These are phyloP conservation scores for Rhizopogon sp. DNA, from an alignment of 768 basidiomycete genomes.

Conservation along the genomic window DNA sequence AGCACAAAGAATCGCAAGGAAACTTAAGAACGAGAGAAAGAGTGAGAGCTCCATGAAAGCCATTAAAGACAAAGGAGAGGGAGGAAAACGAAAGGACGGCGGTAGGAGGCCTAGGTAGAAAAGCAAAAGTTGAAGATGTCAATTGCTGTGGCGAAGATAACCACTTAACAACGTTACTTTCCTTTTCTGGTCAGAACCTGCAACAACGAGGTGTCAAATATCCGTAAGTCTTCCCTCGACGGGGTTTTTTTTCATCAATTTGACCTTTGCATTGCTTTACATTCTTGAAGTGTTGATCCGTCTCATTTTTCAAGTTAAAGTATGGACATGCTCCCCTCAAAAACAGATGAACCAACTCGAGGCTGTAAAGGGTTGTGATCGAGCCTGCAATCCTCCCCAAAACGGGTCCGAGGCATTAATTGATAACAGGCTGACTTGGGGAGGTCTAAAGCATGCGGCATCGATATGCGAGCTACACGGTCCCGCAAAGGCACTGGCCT, in stretches of 20 bases:
- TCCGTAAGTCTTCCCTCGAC: background rate
- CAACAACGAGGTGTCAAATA: background rate
- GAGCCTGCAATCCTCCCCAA: background rate
- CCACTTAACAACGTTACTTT: background rate
- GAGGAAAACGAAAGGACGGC: conserved; percentile 10
- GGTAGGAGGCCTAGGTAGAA: background rate
- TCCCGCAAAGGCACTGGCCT: too few relatives aligned
- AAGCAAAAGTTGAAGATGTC: background rate
- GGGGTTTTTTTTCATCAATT: background rate
- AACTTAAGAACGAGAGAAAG: conserved; percentile 13
- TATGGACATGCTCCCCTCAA: background rate
- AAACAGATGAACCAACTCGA: background rate
- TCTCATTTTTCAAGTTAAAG: background rate
- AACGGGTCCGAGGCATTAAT: too few relatives aligned
- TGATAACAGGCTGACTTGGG: too few relatives aligned
- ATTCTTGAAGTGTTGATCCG: background rate
- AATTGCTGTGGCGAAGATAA: background rate
- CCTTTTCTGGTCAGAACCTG: conserved; percentile 4
- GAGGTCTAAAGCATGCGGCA: too few relatives aligned
- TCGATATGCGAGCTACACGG: too few relatives aligned
- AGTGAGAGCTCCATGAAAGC: conserved; percentile 20
- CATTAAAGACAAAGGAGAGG: conserved; percentile 4
- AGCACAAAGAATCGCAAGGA: conserved; percentile 16
- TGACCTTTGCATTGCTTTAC: background rate
- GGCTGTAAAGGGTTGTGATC: background rate